These are phyloP conservation scores for Cinchona pubescens DNA, from an alignment of 257 asterid species.

Conservation along the genomic window DNA sequence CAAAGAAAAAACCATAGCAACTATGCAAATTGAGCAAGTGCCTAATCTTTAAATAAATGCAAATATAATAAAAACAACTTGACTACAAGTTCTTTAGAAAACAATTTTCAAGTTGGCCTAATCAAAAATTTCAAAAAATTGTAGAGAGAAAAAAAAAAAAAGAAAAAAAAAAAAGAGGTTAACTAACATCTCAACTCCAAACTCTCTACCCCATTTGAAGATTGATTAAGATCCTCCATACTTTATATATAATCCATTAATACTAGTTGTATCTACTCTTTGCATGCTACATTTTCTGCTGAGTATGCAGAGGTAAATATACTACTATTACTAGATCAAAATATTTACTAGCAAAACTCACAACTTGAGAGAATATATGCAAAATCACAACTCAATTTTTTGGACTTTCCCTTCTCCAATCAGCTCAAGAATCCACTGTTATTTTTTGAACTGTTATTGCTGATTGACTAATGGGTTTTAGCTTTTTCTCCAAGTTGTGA, in stretches of 20 bases:
- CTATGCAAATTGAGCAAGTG: background rate
- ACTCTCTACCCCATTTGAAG: background rate
- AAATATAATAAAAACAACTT: too few relatives aligned
- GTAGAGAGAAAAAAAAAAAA: background rate
- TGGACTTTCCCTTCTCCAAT: too few relatives aligned
- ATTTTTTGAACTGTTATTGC: constrained; percentile 13
- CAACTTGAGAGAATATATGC: constrained; percentile 3
- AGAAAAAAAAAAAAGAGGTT: too few relatives aligned
- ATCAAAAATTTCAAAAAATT: background rate
- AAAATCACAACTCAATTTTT: too few relatives aligned
- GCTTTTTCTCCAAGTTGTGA: constrained; percentile 18
- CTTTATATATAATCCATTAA: background rate
- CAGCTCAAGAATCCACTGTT: background rate
- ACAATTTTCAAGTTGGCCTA: background rate
- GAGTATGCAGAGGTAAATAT: background rate
- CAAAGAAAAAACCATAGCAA: background rate
- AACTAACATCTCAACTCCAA: too few relatives aligned
- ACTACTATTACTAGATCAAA: background rate
- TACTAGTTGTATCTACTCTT: background rate
- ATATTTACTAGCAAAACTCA: background rate
- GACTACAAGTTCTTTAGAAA: background rate
- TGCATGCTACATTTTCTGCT: background rate
- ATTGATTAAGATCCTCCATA: background rate
- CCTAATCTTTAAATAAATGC: too few relatives aligned
- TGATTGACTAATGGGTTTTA: constrained; percentile 14